Evolutionary conservation across 192 early-diverging fungal genomes (phyloP).

Genomic region (Chytriomyces confervae): DNA sequence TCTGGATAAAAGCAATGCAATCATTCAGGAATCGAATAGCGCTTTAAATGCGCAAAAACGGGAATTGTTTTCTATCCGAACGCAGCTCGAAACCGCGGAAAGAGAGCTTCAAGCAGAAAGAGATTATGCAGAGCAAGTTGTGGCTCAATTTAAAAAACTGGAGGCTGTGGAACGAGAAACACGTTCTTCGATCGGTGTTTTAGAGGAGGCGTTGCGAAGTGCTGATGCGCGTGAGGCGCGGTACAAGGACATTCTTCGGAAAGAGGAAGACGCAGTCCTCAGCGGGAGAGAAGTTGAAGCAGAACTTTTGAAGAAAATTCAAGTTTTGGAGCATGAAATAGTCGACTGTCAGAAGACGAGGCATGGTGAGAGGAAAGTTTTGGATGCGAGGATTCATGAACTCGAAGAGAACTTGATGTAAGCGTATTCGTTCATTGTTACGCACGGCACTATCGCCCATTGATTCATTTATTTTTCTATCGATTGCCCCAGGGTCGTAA

Average conservation of each 20-base stretch:
- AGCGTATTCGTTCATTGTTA: not conserved
- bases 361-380: constrained; percentile 6
- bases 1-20: not conserved
- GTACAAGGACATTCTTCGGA: constrained; percentile 2
- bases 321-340: constrained; percentile 15
- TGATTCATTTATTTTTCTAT: not conserved
- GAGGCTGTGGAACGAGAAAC: constrained; percentile 9
- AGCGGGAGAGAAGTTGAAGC: not conserved
- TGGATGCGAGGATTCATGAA: constrained; percentile 6
- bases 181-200: not conserved
- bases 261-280: not conserved
- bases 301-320: not conserved
- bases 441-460: not conserved
- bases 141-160: constrained; percentile 5
- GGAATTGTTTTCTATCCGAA: constrained; percentile 1
- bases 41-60: not conserved
- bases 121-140: constrained; percentile 10
- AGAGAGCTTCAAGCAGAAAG: not conserved
- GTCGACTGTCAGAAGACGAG: constrained; percentile 12
- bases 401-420: constrained; percentile 18
- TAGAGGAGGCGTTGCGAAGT: not conserved
- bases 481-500: not conserved
- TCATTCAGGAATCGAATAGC: not conserved
- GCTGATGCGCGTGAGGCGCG: not conserved
- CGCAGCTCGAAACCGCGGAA: not conserved